Conservation (phyloP, 345 rosid genomes). For the Eucalyptus marginata region DNA sequence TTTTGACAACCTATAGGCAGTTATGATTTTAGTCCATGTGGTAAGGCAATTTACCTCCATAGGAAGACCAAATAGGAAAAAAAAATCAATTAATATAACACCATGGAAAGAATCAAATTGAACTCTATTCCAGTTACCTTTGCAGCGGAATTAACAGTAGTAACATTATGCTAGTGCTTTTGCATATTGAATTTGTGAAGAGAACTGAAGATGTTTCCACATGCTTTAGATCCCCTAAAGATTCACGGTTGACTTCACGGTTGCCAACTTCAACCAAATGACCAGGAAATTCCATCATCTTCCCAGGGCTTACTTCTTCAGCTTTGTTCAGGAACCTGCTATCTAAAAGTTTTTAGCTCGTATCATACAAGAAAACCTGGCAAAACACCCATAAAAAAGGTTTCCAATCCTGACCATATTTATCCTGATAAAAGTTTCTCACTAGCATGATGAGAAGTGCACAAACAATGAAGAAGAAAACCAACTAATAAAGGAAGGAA, state of each 20-base stretch:
- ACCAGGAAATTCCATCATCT: constrained; percentile 25
- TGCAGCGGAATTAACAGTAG: background rate
- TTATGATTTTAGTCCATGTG: background rate
- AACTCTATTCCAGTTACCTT: background rate
- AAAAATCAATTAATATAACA: background rate
- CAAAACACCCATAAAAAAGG: background rate
- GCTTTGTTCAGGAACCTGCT: constrained; percentile 36
- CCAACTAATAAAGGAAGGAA: background rate
- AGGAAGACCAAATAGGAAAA: background rate
- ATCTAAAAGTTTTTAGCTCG: constrained; percentile 20
- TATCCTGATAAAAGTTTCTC: background rate
- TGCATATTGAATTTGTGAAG: background rate
- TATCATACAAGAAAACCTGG: constrained; percentile 36
- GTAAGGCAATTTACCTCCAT: background rate
- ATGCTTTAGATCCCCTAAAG: background rate
- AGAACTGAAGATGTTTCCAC: background rate
- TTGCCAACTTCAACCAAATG: constrained; percentile 44
- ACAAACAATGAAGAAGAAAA: background rate
- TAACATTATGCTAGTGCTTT: background rate
- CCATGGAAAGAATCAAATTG: background rate
- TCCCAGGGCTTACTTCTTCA: constrained; percentile 29
- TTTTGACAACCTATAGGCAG: background rate
- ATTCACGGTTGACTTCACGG: background rate
- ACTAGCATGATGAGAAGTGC: background rate
- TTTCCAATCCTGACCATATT: background rate